phyloP scores from a whole-genome alignment of 345 rosid genomes.

The Syzygium aqueum region DNA sequence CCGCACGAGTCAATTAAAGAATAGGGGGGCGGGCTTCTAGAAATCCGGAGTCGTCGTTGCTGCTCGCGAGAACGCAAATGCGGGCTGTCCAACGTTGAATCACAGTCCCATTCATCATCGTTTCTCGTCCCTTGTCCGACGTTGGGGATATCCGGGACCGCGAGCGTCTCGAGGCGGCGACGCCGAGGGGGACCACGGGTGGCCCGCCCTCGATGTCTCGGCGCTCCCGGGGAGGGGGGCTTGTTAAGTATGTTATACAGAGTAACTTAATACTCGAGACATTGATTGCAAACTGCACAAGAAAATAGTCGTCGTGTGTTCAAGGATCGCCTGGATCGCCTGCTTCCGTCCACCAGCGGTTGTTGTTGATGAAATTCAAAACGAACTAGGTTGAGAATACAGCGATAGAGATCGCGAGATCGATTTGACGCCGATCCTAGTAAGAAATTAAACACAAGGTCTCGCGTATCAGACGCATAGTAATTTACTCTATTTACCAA shows the following conservation, averaged over 20 bases:
- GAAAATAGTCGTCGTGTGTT: neutral
- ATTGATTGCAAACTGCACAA: neutral
- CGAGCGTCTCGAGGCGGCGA: neutral
- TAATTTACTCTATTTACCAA: neutral
- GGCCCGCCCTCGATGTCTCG: neutral
- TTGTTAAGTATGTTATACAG: neutral
- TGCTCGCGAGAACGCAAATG: no score
- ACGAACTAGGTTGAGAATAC: neutral
- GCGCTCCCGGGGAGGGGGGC: neutral
- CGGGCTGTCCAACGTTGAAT: neutral
- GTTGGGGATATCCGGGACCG: neutral
- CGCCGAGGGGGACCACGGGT: neutral
- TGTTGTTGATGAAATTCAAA: neutral
- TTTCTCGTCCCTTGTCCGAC: neutral
- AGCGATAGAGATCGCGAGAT: neutral
- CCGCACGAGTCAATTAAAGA: neutral
- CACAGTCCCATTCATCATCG: no score
- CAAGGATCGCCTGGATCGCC: neutral
- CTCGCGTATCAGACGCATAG: rapidly evolving
- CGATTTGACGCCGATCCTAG: neutral
- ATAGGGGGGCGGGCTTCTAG: neutral
- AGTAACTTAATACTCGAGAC: no score
- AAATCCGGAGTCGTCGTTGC: neutral
- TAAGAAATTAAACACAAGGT: neutral
- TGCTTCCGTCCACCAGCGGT: neutral